A percentile compares a stretch with the other conserved stretches of the same genome.
These are phyloP conservation scores for Cicer arietinum DNA, from an alignment of 306 rosid genomes.

Conservation along the genomic window DNA sequence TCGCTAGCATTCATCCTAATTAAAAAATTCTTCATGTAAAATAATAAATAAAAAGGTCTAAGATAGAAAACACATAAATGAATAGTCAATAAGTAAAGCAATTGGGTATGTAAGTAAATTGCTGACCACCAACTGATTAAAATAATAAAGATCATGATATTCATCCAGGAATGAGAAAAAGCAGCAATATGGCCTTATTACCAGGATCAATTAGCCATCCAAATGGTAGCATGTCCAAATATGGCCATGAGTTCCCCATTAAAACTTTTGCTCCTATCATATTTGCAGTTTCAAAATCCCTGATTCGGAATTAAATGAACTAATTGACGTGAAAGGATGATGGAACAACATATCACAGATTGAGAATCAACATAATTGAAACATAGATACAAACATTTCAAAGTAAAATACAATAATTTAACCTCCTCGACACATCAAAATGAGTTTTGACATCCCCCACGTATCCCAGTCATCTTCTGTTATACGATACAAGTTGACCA, in stretches of 20 bases:
- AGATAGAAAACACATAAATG: neutral
- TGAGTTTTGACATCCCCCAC: constrained; percentile 80
- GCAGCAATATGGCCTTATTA: constrained; percentile 35
- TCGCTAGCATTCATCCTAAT: neutral
- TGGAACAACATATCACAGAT: constrained; percentile 25
- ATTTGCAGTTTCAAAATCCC: constrained; percentile 80
- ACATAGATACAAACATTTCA: constrained; percentile 30
- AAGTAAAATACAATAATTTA: constrained; percentile 28
- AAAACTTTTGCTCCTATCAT: constrained; percentile 76
- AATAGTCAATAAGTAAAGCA: constrained; percentile 19
- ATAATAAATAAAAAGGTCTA: neutral
- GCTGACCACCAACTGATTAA: neutral
- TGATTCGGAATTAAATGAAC: constrained; percentile 47
- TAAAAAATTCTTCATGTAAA: neutral
- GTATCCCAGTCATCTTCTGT: constrained; percentile 98
- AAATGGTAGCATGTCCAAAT: constrained; percentile 95
- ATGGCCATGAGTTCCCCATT: constrained; percentile 93
- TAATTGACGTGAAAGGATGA: constrained; percentile 19
- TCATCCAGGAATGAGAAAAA: constrained; percentile 24
- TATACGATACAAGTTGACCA: constrained; percentile 87
- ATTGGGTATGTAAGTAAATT: neutral
- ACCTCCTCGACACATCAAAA: constrained; percentile 79
- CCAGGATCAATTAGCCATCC: constrained; percentile 95
- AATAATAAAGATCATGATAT: constrained; percentile 15
- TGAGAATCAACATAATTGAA: constrained; percentile 35